A percentile compares a stretch with the other conserved stretches of the same genome.
These are phyloP conservation scores for Colletotrichum sp. DNA, from an alignment of 2,329 filamentous ascomycete species.

Conservation along the genomic window DNA sequence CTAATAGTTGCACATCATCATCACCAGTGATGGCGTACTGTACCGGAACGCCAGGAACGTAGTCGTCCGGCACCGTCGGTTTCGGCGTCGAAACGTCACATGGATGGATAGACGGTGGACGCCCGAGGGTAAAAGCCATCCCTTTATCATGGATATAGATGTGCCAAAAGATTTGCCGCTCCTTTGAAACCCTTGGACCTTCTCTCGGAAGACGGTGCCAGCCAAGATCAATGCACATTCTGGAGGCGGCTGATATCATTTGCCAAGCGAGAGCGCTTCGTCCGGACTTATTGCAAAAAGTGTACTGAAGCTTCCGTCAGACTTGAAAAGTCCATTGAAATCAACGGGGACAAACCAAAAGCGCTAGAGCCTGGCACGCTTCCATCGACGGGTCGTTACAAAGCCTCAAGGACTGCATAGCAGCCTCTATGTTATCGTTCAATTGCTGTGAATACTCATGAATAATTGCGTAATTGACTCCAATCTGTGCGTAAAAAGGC, in stretches of 20 bases:
- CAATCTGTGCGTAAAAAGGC: conserved; percentile 20
- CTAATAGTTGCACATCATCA: too few relatives aligned
- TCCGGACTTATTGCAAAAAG: conserved; percentile 30
- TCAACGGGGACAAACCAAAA: conserved; percentile 12
- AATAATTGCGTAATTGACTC: not conserved
- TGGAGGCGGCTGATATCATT: conserved; percentile 28
- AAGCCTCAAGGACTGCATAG: conserved; percentile 29
- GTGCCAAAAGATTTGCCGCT: conserved; percentile 30
- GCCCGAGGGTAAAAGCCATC: conserved; percentile 30
- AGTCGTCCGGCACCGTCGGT: not conserved
- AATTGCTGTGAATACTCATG: conserved; percentile 14
- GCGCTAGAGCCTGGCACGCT: conserved; percentile 29
- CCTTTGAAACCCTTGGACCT: not conserved
- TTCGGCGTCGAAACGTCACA: conserved; percentile 29
- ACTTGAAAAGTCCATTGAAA: not conserved
- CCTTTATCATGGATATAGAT: conserved; percentile 33
- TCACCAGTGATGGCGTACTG: not conserved
- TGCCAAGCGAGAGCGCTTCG: conserved; percentile 32
- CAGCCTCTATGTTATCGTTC: conserved; percentile 26
- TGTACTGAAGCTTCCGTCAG: not conserved
- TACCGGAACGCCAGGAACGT: not conserved
- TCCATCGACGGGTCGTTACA: conserved; percentile 31
- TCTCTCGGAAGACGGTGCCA: conserved; percentile 27
- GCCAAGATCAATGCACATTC: conserved; percentile 30
- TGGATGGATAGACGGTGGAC: conserved; percentile 30